phyloP scores from a whole-genome alignment of 2,329 filamentous ascomycete genomes.

The Beauveria medogensis region DNA sequence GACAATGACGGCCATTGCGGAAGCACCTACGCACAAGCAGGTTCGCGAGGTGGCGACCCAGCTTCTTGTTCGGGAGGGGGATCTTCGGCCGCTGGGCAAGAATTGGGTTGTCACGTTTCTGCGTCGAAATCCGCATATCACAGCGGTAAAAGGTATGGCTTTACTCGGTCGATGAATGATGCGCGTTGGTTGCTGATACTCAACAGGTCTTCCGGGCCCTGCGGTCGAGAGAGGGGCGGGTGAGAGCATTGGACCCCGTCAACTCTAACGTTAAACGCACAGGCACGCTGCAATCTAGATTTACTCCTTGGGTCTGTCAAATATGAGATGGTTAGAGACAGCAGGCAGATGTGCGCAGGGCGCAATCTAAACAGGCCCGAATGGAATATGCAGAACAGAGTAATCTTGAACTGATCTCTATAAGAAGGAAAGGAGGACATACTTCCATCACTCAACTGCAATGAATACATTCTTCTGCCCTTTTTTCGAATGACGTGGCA shows the following conservation, averaged over 20 bases:
- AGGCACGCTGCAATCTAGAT: background rate
- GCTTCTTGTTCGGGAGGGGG: slow-evolving; percentile 6
- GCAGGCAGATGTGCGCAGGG: background rate
- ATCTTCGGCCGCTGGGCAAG: slow-evolving; percentile 8
- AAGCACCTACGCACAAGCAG: slow-evolving; percentile 7
- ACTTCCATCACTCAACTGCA: too few species aligned
- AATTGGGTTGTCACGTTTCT: slow-evolving; percentile 11
- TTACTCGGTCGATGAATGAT: background rate
- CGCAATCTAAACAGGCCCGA: background rate
- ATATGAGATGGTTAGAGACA: too few species aligned
- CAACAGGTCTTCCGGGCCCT: background rate
- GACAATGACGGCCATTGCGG: background rate
- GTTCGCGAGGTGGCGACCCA: background rate
- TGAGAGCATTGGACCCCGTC: background rate
- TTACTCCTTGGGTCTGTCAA: too few species aligned
- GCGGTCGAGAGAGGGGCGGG: background rate
- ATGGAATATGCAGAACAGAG: too few species aligned
- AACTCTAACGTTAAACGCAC: background rate
- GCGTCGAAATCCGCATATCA: slow-evolving; percentile 1
- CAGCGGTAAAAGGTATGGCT: background rate
- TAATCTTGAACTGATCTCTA: too few species aligned
- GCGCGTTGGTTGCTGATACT: background rate
- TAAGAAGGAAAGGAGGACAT: too few species aligned
- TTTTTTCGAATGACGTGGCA: too few species aligned
- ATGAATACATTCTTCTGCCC: too few species aligned